phyloP scores from a whole-genome alignment of 768 basidiomycete genomes.

The Psilocybe tampanensis region DNA sequence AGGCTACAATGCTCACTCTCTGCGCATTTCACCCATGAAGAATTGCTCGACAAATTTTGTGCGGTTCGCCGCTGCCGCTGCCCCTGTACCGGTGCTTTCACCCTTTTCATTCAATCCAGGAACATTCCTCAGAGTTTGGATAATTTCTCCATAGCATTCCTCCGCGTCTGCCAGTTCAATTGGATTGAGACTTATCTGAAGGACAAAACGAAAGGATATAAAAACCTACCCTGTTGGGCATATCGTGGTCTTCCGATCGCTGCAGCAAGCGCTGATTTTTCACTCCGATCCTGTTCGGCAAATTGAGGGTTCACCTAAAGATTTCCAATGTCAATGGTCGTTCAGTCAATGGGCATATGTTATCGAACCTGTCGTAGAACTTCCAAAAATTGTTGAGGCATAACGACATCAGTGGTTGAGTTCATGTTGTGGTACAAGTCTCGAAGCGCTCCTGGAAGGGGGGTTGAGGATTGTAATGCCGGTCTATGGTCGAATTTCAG shows the following conservation, averaged over 20 bases:
- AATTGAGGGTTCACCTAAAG: conserved; percentile 83
- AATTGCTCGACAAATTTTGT: conserved; percentile 79
- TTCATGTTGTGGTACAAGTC: conserved; percentile 76
- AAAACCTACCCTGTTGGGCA: conserved; percentile 72
- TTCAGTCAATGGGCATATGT: neutral
- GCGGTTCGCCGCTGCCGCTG: conserved; percentile 28
- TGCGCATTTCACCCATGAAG: conserved; percentile 75
- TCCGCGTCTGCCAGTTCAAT: conserved; percentile 65
- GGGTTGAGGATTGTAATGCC: conserved; percentile 40
- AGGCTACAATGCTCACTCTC: conserved; percentile 48
- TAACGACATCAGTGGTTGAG: conserved; percentile 73
- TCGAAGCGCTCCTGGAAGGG: conserved; percentile 56
- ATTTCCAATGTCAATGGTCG: neutral
- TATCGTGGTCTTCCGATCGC: conserved; percentile 42
- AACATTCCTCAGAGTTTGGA: conserved; percentile 73
- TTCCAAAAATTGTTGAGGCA: conserved; percentile 69
- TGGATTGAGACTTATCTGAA: neutral
- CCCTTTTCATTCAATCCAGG: conserved; percentile 47
- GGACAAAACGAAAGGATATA: neutral
- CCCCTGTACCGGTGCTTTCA: conserved; percentile 26
- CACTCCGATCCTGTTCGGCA: conserved; percentile 62
- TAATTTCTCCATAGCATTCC: conserved; percentile 82
- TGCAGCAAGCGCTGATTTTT: conserved; percentile 38
- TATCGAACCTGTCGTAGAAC: conserved; percentile 57
- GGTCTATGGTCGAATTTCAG: conserved; percentile 25